Conservation (phyloP, 2,329 filamentous ascomycete species). For the Calonectria pteridis region DNA sequence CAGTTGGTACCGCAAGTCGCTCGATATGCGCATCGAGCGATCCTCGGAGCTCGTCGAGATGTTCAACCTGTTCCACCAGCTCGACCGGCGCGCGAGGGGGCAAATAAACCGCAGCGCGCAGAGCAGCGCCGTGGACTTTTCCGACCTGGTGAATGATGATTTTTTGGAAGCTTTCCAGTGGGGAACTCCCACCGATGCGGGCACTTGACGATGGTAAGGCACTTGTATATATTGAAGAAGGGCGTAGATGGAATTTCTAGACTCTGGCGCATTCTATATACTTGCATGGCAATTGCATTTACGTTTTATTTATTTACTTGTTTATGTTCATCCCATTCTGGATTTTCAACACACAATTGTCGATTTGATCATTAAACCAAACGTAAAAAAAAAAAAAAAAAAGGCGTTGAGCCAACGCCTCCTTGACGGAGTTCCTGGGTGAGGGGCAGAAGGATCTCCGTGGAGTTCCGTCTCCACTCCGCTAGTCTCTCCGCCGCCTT, state of each 20-base stretch:
- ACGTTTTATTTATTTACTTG: not conserved
- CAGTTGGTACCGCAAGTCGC: conserved; percentile 9
- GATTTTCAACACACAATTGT: not conserved
- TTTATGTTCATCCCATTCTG: too few relatives aligned
- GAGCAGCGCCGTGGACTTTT: not conserved
- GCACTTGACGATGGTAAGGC: not conserved
- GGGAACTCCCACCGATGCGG: not conserved
- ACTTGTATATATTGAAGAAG: not conserved
- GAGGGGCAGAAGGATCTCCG: not conserved
- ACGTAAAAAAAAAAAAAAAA: not conserved
- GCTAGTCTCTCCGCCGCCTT: not conserved
- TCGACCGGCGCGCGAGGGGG: conserved; percentile 34
- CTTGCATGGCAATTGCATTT: not conserved
- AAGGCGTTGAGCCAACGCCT: not conserved
- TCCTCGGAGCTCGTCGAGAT: conserved; percentile 23
- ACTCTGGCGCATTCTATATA: not conserved
- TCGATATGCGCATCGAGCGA: not conserved
- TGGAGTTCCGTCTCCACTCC: conserved; percentile 3
- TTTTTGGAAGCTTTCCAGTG: conserved; percentile 9
- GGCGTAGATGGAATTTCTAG: not conserved
- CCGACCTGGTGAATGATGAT: not conserved
- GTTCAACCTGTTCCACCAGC: conserved; percentile 25
- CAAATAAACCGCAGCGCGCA: conserved; percentile 22
- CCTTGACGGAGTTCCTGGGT: not conserved
- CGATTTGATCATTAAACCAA: not conserved